Evolutionary conservation across 352 stramenopile genomes (phyloP).

Genomic region (Phytopythium delawarense): DNA sequence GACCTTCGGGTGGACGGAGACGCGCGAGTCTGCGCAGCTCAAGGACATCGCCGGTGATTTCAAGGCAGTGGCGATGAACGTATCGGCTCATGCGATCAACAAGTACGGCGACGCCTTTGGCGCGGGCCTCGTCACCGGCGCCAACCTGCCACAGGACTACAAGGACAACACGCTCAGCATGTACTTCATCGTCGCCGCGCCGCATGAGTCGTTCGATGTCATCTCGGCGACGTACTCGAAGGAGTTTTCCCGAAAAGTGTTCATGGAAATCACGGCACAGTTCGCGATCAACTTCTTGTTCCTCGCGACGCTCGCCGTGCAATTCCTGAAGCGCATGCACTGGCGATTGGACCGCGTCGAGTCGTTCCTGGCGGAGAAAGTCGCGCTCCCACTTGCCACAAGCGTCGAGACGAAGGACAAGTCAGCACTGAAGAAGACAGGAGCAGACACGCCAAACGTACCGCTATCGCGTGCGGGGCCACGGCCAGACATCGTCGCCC

Average conservation of each 20-base stretch:
- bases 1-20: conserved; percentile 52
- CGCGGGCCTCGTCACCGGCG: conserved; percentile 48
- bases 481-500: conserved; percentile 58
- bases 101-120: conserved; percentile 66
- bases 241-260: conserved; percentile 60
- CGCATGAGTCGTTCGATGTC: conserved; percentile 54
- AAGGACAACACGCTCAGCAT: conserved; percentile 65
- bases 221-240: conserved; percentile 66
- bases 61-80: conserved; percentile 49
- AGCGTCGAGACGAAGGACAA: conserved; percentile 11
- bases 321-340: conserved; percentile 71
- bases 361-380: conserved; percentile 71
- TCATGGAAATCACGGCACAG: conserved; percentile 52
- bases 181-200: conserved; percentile 79
- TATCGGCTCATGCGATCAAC: conserved; percentile 64
- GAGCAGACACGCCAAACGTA: neutral
- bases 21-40: conserved; percentile 65
- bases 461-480: conserved; percentile 3
- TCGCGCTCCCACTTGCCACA: conserved; percentile 16
- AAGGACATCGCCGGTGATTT: conserved; percentile 60
- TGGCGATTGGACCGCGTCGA: conserved; percentile 76
- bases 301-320: conserved; percentile 41
- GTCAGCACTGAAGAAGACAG: neutral
- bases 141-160: conserved; percentile 53
- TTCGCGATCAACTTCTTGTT: conserved; percentile 45